Conservation (phyloP, 352 stramenopile species). For the Elongisporangium prolatum region DNA sequence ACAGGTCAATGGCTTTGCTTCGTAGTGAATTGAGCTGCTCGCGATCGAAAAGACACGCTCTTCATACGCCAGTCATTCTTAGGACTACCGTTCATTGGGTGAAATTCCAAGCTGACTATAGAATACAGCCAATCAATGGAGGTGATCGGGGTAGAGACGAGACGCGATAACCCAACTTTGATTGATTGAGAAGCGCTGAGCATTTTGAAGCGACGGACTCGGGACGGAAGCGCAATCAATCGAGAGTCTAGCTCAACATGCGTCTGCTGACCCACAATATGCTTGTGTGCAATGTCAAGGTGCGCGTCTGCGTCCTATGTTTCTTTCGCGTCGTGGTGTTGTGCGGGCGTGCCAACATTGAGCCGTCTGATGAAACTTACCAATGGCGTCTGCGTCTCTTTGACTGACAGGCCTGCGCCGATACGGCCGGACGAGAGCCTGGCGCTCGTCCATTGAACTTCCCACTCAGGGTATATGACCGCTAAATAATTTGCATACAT, state of each 20-base stretch:
- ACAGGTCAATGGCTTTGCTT: not conserved
- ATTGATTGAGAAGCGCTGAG: not conserved
- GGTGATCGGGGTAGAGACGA: not conserved
- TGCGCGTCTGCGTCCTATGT: slow-evolving; percentile 6
- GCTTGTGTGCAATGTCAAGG: slow-evolving; percentile 84
- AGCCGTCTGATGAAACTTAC: slow-evolving; percentile 1
- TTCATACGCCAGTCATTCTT: slow-evolving; percentile 34
- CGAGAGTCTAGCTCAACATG: slow-evolving; percentile 34
- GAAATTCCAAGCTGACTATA: slow-evolving; percentile 10
- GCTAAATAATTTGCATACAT: not conserved
- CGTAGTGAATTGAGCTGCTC: not conserved
- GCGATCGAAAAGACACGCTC: slow-evolving; percentile 8
- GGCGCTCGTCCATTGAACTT: slow-evolving; percentile 71
- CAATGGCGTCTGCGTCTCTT: not conserved
- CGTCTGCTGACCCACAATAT: slow-evolving; percentile 86
- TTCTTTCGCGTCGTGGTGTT: not conserved
- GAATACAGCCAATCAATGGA: slow-evolving; percentile 9
- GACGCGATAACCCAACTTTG: not conserved
- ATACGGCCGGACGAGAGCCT: slow-evolving; percentile 62
- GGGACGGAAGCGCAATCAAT: slow-evolving; percentile 5
- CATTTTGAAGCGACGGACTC: not conserved
- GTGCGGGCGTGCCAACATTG: not conserved
- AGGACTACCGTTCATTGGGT: slow-evolving; percentile 13
- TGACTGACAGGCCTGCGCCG: slow-evolving; percentile 48
- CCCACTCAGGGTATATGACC: slow-evolving; percentile 48